A percentile compares a stretch with the other conserved stretches of the same genome.
Evolutionary conservation across 805 yeast species (phyloP).

Genomic region (Metschnikowia drakensbergensis): DNA sequence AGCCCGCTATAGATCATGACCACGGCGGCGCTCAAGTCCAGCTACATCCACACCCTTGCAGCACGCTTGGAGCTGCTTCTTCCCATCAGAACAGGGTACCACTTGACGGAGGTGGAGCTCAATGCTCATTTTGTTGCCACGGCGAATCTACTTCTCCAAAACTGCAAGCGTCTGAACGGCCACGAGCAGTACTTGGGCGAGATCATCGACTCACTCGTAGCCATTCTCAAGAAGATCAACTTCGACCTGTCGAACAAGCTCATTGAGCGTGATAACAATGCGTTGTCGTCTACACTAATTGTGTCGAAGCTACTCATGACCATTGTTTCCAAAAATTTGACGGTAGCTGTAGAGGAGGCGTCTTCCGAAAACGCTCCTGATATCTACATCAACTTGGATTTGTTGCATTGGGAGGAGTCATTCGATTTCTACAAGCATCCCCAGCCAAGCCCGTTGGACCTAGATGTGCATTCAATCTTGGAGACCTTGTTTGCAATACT

Average conservation of each 20-base stretch:
- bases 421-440: conserved; percentile 29
- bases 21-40: conserved; percentile 8
- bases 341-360: conserved; percentile 8
- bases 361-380: conserved; percentile 7
- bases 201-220: conserved; percentile 24
- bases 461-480: conserved; percentile 21
- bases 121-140: conserved; percentile 37
- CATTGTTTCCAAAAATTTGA: conserved; percentile 30
- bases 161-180: conserved; percentile 14
- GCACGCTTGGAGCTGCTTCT: conserved; percentile 31
- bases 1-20: conserved; percentile 1
- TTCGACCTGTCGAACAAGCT: conserved; percentile 19
- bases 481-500: conserved; percentile 29
- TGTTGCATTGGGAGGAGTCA: conserved; percentile 16
- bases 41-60: conserved; percentile 14
- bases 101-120: conserved; percentile 38
- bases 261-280: conserved; percentile 28
- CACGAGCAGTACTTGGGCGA: conserved; percentile 13
- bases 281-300: conserved; percentile 30
- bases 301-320: conserved; percentile 29
- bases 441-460: conserved; percentile 26
- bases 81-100: conserved; percentile 38
- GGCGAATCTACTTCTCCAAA: conserved; percentile 24
- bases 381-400: conserved; percentile 12
- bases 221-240: conserved; percentile 19